phyloP scores from a whole-genome alignment of 306 rosid genomes.

The Castanospermum australe region DNA sequence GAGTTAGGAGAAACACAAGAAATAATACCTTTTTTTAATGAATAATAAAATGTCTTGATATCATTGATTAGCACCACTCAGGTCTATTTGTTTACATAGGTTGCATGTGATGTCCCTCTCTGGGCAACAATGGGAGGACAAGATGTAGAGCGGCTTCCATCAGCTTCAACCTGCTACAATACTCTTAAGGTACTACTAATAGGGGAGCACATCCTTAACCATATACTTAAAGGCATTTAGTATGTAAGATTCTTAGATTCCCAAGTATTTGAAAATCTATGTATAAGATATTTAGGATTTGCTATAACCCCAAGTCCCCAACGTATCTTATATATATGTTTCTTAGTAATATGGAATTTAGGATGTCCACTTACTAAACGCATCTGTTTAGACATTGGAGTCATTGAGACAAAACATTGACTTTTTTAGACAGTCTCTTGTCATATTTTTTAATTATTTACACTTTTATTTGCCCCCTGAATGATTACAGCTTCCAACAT shows the following conservation, averaged over 20 bases:
- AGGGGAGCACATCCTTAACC: conserved; percentile 11
- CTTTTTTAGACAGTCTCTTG: conserved; percentile 8
- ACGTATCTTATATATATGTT: conserved; percentile 15
- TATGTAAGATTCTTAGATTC: neutral
- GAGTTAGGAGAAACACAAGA: neutral
- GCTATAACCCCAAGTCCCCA: too few species aligned
- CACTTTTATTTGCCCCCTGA: conserved; percentile 1
- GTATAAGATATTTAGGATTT: neutral
- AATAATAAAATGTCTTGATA: conserved; percentile 11
- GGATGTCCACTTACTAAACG: neutral
- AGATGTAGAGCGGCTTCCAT: conserved; percentile 97
- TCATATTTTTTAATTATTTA: conserved; percentile 22
- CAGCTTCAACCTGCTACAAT: conserved; percentile 98
- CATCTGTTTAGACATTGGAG: neutral
- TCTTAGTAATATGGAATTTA: neutral
- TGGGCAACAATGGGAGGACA: conserved; percentile 95
- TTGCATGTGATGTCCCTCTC: conserved; percentile 81
- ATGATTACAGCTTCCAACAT: conserved; percentile 87
- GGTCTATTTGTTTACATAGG: conserved; percentile 46
- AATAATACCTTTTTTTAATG: neutral
- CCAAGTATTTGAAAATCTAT: neutral
- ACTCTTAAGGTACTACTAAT: conserved; percentile 73
- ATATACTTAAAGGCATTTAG: neutral
- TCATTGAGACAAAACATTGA: conserved; percentile 1
- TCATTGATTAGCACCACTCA: neutral